Evolutionary conservation across 1,284 basidiomycete species (phyloP).

Genomic region (Violaceomyces palustris): DNA sequence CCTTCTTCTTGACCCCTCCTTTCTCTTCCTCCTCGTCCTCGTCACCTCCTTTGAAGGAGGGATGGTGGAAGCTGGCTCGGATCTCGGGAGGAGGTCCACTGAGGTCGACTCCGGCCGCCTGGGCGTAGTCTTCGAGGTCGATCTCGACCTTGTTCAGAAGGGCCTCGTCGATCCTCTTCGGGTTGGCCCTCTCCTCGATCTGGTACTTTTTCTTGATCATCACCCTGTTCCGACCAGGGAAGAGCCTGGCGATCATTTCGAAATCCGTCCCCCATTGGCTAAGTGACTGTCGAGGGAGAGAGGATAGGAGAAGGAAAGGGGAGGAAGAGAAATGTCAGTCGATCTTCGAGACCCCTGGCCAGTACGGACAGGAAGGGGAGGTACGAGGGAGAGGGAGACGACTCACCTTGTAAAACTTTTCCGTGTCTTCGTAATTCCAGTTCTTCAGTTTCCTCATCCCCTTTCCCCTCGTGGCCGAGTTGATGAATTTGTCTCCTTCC

Average conservation of each 20-base stretch:
- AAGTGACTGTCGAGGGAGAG: slow-evolving; percentile 61
- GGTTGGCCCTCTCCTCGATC: slow-evolving; percentile 73
- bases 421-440: slow-evolving; percentile 80
- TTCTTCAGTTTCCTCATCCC: slow-evolving; percentile 61
- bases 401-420: slow-evolving; percentile 73
- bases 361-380: too few relatives aligned
- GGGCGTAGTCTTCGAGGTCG: slow-evolving; percentile 46
- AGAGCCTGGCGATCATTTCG: slow-evolving; percentile 76
- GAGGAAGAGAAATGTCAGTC: background rate
- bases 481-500: slow-evolving; percentile 65
- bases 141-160: slow-evolving; percentile 40
- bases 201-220: slow-evolving; percentile 89
- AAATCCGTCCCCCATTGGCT: slow-evolving; percentile 86
- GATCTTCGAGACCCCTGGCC: too few relatives aligned
- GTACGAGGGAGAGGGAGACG: background rate
- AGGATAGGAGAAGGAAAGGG: background rate
- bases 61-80: slow-evolving; percentile 20
- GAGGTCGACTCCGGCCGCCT: slow-evolving; percentile 44
- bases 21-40: background rate
- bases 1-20: slow-evolving; percentile 12
- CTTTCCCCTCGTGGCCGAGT: slow-evolving; percentile 74
- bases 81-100: slow-evolving; percentile 47
- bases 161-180: slow-evolving; percentile 49
- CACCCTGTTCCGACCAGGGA: slow-evolving; percentile 77
- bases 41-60: slow-evolving; percentile 1